Evolutionary conservation across 768 basidiomycete species (phyloP).

Genomic region (Gyrodon lividus): DNA sequence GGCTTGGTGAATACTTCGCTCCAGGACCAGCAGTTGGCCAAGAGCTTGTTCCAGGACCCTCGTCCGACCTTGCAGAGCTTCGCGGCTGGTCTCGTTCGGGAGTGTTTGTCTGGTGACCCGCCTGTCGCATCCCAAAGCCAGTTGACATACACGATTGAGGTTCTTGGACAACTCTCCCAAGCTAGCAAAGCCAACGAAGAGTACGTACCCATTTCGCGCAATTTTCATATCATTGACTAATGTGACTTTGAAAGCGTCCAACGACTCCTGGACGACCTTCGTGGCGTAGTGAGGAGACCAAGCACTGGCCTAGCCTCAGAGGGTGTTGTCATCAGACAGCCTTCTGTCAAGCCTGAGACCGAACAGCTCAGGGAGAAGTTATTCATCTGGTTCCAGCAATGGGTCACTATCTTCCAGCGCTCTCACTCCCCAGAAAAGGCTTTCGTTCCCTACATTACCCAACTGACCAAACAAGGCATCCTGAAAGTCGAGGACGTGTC

Average conservation of each 20-base stretch:
- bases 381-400: conserved; percentile 86
- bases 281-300: conserved; percentile 55
- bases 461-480: conserved; percentile 94
- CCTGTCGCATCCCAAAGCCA: conserved; percentile 79
- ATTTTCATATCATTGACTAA: background rate
- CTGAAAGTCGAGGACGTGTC: conserved; percentile 94
- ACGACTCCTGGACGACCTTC: conserved; percentile 78
- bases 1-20: conserved; percentile 74
- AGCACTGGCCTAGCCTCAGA: conserved; percentile 40
- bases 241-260: conserved; percentile 48
- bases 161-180: conserved; percentile 71
- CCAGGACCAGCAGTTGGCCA: conserved; percentile 89
- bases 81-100: conserved; percentile 78
- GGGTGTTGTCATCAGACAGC: conserved; percentile 38
- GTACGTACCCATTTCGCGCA: conserved; percentile 45
- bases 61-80: conserved; percentile 78
- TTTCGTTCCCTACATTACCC: conserved; percentile 96
- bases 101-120: conserved; percentile 79
- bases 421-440: conserved; percentile 90
- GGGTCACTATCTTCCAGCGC: conserved; percentile 92
- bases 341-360: conserved; percentile 64
- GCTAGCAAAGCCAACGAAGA: conserved; percentile 81
- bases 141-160: conserved; percentile 77
- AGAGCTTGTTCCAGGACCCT: conserved; percentile 76
- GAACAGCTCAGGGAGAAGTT: conserved; percentile 76